Evolutionary conservation across 768 basidiomycete species (phyloP).

Genomic region (Russula ochroleuca): DNA sequence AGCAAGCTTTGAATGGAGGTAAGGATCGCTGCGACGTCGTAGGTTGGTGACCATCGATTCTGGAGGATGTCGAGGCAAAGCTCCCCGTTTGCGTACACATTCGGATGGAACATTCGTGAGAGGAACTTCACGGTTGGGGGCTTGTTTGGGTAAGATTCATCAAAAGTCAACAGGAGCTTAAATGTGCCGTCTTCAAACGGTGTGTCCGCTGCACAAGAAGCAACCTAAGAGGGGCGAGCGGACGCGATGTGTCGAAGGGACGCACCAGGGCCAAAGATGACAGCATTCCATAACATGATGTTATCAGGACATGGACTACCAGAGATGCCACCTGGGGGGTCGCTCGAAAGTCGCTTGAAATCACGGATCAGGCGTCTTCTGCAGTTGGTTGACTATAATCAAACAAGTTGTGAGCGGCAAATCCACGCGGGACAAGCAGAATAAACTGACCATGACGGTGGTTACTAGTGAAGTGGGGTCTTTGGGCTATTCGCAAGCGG

Average conservation of each 20-base stretch:
- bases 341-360: constrained; percentile 91
- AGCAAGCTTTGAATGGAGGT: constrained; percentile 94
- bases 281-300: constrained; percentile 99
- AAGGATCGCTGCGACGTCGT: constrained; percentile 97
- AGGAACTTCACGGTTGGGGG: constrained; percentile 97
- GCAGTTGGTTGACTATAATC: constrained; percentile 83
- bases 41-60: constrained; percentile 98
- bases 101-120: constrained; percentile 97
- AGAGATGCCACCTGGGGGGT: constrained; percentile 94
- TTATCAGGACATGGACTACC: constrained; percentile 97
- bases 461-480: constrained; percentile 16
- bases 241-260: constrained; percentile 12
- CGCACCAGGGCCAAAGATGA: constrained; percentile 97
- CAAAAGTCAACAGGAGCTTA: constrained; percentile 91
- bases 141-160: constrained; percentile 98
- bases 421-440: neutral
- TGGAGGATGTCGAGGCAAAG: constrained; percentile 98
- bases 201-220: constrained; percentile 68
- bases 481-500: constrained; percentile 5
- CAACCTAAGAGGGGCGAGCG: neutral
- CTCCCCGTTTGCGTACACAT: constrained; percentile 97
- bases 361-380: constrained; percentile 95
- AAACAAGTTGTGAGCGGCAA: neutral
- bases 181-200: constrained; percentile 99
- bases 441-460: constrained; percentile 24